Evolutionary conservation across 2,329 filamentous ascomycete genomes (phyloP).

Genomic region (Paramyrothecium sp.): DNA sequence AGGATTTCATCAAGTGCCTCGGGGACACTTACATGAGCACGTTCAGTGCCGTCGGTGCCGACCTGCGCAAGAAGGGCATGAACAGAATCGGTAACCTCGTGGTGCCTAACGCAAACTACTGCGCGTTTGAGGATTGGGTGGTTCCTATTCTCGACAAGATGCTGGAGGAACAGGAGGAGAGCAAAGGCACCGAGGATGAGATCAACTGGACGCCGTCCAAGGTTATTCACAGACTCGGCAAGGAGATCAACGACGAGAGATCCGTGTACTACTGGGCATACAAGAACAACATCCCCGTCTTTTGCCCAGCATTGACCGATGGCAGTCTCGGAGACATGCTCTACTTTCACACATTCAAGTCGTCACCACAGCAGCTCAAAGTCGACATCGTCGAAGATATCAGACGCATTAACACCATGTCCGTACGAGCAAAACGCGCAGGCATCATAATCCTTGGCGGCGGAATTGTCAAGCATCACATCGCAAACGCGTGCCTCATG

Average conservation of each 20-base stretch:
- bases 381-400: constrained; percentile 96
- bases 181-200: constrained; percentile 64
- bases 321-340: constrained; percentile 97
- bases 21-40: constrained; percentile 90
- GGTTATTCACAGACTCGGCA: constrained; percentile 84
- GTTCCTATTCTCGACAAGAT: constrained; percentile 92
- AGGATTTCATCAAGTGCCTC: constrained; percentile 98
- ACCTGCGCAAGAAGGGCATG: constrained; percentile 78
- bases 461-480: constrained; percentile 96
- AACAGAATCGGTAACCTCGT: constrained; percentile 96
- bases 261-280: constrained; percentile 98
- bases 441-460: constrained; percentile 97
- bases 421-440: constrained; percentile 80
- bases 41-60: constrained; percentile 74
- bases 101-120: constrained; percentile 94
- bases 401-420: constrained; percentile 85
- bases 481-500: constrained; percentile 97
- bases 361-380: constrained; percentile 75
- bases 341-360: constrained; percentile 95
- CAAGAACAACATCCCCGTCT: constrained; percentile 95
- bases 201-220: constrained; percentile 93
- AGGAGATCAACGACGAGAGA: constrained; percentile 88
- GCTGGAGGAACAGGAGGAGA: constrained; percentile 88
- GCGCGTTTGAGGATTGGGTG: constrained; percentile 96
- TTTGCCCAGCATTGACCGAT: constrained; percentile 94